These are phyloP conservation scores for Diutina pseudorugosa DNA, from an alignment of 1,139 yeast genomes.

Conservation along the genomic window DNA sequence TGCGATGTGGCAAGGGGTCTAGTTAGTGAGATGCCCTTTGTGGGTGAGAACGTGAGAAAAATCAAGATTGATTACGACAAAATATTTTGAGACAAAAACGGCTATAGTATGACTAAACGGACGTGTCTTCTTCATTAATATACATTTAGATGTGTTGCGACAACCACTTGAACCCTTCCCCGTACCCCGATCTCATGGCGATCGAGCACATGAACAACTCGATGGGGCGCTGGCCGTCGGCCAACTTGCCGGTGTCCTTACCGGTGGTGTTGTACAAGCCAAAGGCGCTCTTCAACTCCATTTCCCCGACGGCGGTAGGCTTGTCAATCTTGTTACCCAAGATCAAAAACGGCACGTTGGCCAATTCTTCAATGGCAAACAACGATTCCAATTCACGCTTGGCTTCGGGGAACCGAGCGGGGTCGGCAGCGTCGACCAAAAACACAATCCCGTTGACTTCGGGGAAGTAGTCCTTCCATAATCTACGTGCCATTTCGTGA, in stretches of 20 bases:
- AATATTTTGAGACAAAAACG: too few species aligned
- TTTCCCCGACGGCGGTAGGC: conserved; percentile 88
- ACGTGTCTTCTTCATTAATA: not conserved
- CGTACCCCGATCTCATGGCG: conserved; percentile 93
- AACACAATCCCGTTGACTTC: conserved; percentile 97
- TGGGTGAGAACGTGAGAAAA: not conserved
- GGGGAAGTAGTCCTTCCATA: conserved; percentile 99
- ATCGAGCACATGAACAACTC: conserved; percentile 97
- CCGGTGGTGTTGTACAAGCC: conserved; percentile 80
- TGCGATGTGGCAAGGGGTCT: not conserved
- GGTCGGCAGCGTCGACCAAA: conserved; percentile 94
- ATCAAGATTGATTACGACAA: not conserved
- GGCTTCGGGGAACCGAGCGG: conserved; percentile 89
- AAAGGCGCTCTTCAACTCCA: conserved; percentile 83
- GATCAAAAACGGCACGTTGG: conserved; percentile 80
- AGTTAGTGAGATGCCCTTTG: not conserved
- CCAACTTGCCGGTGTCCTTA: conserved; percentile 57
- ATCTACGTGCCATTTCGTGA: conserved; percentile 95
- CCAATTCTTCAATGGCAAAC: conserved; percentile 82
- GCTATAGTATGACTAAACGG: not conserved
- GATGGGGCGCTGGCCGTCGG: conserved; percentile 77
- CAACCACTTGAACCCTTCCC: conserved; percentile 94
- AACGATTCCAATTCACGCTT: conserved; percentile 90
- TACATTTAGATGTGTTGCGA: conserved; percentile 66
- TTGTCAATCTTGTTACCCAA: conserved; percentile 96